Evolutionary conservation across 352 stramenopile genomes (phyloP).

Genomic region (Aphanomyces cochlioides): DNA sequence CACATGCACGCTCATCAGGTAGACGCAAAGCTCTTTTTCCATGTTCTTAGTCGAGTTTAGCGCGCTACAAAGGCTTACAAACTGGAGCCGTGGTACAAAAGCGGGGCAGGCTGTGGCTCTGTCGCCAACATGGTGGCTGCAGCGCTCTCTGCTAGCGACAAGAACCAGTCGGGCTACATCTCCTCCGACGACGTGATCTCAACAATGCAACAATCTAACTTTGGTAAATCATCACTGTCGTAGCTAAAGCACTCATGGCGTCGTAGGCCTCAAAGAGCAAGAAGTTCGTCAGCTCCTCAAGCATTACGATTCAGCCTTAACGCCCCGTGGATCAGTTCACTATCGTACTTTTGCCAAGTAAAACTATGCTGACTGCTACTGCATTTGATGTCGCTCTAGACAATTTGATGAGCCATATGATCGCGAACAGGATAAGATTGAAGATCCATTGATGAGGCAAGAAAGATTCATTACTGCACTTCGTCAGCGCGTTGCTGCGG

Average conservation of each 20-base stretch:
- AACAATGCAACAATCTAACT: constrained; percentile 17
- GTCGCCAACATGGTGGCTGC: constrained; percentile 16
- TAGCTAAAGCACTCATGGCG: neutral
- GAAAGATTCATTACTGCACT: constrained; percentile 2
- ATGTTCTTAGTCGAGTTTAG: neutral
- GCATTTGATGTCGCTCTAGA: neutral
- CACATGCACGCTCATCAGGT: constrained; percentile 3
- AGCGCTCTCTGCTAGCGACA: constrained; percentile 17
- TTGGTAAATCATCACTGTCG: constrained; percentile 8
- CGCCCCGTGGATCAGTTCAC: neutral
- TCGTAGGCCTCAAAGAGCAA: constrained; percentile 18
- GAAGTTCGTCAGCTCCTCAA: constrained; percentile 17
- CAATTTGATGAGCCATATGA: constrained; percentile 21
- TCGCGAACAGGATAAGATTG: constrained; percentile 8
- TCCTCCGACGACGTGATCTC: constrained; percentile 9
- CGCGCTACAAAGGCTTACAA: constrained; percentile 17
- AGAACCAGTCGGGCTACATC: constrained; percentile 16
- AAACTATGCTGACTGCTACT: neutral
- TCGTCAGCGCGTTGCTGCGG: constrained; percentile 2
- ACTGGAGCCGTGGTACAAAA: constrained; percentile 17
- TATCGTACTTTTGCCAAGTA: constrained; percentile 23
- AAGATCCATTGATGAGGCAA: constrained; percentile 17
- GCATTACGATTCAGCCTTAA: neutral
- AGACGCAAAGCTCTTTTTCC: neutral
- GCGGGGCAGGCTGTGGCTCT: neutral